Evolutionary conservation across 495 filamentous ascomycete species (phyloP), one percentile per base, ranked within the genome.

Genomic region (Podospora didyma): DNA sequence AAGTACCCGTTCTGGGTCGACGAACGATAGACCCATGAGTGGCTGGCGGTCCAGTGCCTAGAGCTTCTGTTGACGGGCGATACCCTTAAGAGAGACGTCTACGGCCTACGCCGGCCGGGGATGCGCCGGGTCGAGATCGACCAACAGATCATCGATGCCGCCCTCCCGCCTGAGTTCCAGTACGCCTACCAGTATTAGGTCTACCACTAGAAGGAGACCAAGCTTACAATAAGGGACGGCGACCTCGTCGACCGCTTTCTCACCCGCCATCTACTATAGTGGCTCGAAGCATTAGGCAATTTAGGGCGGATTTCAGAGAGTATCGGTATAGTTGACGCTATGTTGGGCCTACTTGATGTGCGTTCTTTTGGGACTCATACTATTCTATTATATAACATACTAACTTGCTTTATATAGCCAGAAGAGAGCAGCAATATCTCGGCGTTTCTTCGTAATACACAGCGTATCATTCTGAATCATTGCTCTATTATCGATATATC

Each of bases 131-230:
- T 50, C 20, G 54, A 62, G 7, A 37, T 62, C 9, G 53, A 59
- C 24, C 47, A 17, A 24, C 50, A 41, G 19, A 37, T 37, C 14
- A 51, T 76, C 17, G 31, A 71, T 10, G 2, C 56, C 28, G 21
- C 3, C 35, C 51, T 76, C 46, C 65, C 62, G 17, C 48, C 66
- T 17, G 65, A 72, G 10, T 45, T 71, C 41, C 57, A 57, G 57
- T 63, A 63, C 26, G 61, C 57, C 23, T 81, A 74, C 65, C 67
- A 60, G 10, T 77, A 76, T 54, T 83, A 72, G 79, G 65, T 74
- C 42, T 46, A 73, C 49, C 77, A 84, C 68, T 34, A 77, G 21
- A 31, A 70, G 49, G 28, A 70, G 53, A 70, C 67, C 49, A 53
- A 63, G 17, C 11, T 47, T n/a, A 1, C 11, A 16, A 26, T 72